Conservation (phyloP, 805 yeast genomes). For the Candida alai region DNA sequence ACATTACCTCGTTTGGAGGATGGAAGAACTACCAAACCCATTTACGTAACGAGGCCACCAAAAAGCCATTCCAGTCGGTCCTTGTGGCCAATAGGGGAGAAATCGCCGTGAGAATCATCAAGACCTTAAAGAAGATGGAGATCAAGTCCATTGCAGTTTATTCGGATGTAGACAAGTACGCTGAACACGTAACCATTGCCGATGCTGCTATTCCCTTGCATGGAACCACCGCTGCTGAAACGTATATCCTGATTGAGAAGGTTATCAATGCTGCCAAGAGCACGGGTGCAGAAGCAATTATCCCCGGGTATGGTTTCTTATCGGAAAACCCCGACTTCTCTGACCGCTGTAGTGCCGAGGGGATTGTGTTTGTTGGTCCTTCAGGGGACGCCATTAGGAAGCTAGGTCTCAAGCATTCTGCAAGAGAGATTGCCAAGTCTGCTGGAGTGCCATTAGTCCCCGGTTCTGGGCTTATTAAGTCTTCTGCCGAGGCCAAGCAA, state of each 20-base stretch:
- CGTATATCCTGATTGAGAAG: constrained; percentile 82
- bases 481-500: constrained; percentile 68
- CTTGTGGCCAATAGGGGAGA: constrained; percentile 97
- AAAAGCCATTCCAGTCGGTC: constrained; percentile 74
- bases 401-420: constrained; percentile 93
- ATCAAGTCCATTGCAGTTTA: constrained; percentile 83
- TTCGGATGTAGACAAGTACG: constrained; percentile 85
- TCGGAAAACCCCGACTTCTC: constrained; percentile 97
- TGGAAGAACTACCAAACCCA: constrained; percentile 66
- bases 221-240: constrained; percentile 85
- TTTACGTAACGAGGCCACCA: constrained; percentile 19
- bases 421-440: constrained; percentile 83
- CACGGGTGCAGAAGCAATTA: constrained; percentile 87
- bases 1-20: constrained; percentile 85
- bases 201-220: constrained; percentile 77
- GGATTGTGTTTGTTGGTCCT: constrained; percentile 94
- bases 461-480: constrained; percentile 81
- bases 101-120: constrained; percentile 91
- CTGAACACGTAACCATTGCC: constrained; percentile 81
- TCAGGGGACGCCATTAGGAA: constrained; percentile 88
- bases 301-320: constrained; percentile 96
- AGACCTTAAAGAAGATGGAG: constrained; percentile 75
- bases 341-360: constrained; percentile 77
- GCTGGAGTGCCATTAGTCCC: constrained; percentile 98
- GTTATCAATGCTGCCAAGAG: constrained; percentile 80